Conservation (phyloP, 2,329 filamentous ascomycete species). For the Alternaria postmessia region DNA sequence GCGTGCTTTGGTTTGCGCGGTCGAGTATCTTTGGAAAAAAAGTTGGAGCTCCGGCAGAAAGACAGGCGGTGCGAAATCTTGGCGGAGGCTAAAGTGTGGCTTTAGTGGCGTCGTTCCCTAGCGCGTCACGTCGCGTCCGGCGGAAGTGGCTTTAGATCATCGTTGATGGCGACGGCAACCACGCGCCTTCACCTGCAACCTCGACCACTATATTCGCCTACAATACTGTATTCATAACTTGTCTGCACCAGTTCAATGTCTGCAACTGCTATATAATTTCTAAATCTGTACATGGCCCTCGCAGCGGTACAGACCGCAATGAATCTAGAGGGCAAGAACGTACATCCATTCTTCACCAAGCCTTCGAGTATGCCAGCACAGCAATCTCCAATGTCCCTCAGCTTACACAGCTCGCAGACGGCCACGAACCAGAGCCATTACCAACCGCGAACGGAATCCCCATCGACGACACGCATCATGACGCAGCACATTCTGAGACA, state of each 20-base stretch:
- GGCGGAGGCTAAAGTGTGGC: slow-evolving; percentile 21
- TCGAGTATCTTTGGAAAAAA: slow-evolving; percentile 31
- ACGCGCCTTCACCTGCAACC: slow-evolving; percentile 8
- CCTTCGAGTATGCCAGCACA: slow-evolving; percentile 27
- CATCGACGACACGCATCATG: slow-evolving; percentile 27
- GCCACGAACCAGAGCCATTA: slow-evolving; percentile 16
- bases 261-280: slow-evolving; percentile 27
- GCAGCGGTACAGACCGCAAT: slow-evolving; percentile 48
- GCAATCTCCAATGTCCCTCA: background rate
- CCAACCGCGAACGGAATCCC: slow-evolving; percentile 10
- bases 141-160: slow-evolving; percentile 12
- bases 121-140: slow-evolving; percentile 24
- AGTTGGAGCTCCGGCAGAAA: slow-evolving; percentile 33
- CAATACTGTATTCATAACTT: background rate
- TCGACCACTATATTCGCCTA: slow-evolving; percentile 7
- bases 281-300: slow-evolving; percentile 46
- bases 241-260: background rate
- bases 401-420: slow-evolving; percentile 24
- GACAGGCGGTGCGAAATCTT: slow-evolving; percentile 26
- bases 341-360: slow-evolving; percentile 53
- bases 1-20: slow-evolving; percentile 20
- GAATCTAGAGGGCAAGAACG: slow-evolving; percentile 46
- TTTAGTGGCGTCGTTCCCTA: slow-evolving; percentile 8
- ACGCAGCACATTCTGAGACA: slow-evolving; percentile 26
- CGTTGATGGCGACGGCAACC: background rate